phyloP scores from a whole-genome alignment of 139 green algal species.

The Micractinium sp. region DNA sequence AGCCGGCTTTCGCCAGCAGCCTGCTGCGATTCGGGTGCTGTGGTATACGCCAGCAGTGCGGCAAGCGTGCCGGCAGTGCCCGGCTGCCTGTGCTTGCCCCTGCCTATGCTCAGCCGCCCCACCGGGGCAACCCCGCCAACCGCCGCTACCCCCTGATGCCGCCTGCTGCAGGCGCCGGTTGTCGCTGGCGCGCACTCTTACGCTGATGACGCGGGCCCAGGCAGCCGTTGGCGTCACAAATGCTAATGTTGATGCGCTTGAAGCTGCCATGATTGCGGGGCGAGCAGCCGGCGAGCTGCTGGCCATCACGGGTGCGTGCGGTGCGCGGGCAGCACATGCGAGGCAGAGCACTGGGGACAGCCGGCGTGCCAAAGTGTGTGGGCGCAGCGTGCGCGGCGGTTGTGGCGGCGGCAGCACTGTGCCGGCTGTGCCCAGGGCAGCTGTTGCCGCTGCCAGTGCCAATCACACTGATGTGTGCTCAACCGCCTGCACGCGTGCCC shows the following conservation, averaged over 20 bases:
- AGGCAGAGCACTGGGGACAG: too few species aligned
- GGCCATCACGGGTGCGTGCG: neutral
- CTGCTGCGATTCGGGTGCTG: neutral
- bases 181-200: conserved; percentile 16
- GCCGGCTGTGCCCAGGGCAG: too few species aligned
- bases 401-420: too few species aligned
- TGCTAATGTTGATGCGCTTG: neutral
- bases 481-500: neutral
- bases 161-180: neutral
- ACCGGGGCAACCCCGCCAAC: neutral
- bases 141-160: neutral
- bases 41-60: neutral
- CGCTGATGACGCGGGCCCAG: conserved; percentile 18
- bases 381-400: too few species aligned
- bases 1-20: too few species aligned
- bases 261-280: conserved; percentile 15
- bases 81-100: neutral
- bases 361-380: too few species aligned
- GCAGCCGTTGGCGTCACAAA: neutral
- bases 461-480: too few species aligned
- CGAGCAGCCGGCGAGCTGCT: conserved; percentile 13
- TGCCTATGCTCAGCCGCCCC: neutral
- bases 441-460: too few species aligned
- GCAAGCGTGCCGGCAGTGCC: neutral
- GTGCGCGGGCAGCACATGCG: too few species aligned